Base-by-base conservation (phyloP, 78 protist species). In the Pigoraptor vietnamica region DNA sequence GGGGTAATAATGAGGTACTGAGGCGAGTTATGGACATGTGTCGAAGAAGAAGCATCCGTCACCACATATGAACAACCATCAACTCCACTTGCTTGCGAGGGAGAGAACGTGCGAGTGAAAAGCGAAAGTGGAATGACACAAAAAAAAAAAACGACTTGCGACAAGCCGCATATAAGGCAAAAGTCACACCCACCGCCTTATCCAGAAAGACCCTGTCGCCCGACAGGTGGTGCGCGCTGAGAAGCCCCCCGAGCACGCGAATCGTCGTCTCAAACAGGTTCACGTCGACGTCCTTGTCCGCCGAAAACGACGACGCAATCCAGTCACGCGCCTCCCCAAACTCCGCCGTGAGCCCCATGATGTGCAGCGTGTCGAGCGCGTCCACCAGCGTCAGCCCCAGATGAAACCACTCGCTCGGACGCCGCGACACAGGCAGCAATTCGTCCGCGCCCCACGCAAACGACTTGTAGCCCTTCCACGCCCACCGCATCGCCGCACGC, bases 191-290 rank as follows among this genome's bases (percentile, higher is more conserved):
- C 14, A 86, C 84, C 2, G 96, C 96, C 95, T 95, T 94, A 39
- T 87, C 84, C 32, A 94, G 86, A 90, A 93, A 94, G 1, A 93
- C 0, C 23, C 0, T 0, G 39, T 97, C 98, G n/a, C 82, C 86
- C 33, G 98, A 92, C 24, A 98, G 90, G 35, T 86, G 93, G 89
- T 96, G 93, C n/a, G 96, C 95, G 34, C 96, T 6, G 37, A 97
- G 91, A 48, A 96, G 93, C 23, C 95, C 96, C 19, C 99, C 99
- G 32, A 97, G 37, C 39, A 92, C 34, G 81, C 99, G 92, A 86
- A 97, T 97, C 40, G 92, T 96, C 32, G 95, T 91, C 91, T 97
- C 99, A 91, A 97, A 97, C 79, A 95, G 81, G 83, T 87, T 56
- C 38, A 95, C 92, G 14, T 90, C 84, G 40, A 33, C 48, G 67